Evolutionary conservation across 2,329 filamentous ascomycete genomes (phyloP), one percentile per base, ranked within the genome.

Genomic region (Nemania diffusa): DNA sequence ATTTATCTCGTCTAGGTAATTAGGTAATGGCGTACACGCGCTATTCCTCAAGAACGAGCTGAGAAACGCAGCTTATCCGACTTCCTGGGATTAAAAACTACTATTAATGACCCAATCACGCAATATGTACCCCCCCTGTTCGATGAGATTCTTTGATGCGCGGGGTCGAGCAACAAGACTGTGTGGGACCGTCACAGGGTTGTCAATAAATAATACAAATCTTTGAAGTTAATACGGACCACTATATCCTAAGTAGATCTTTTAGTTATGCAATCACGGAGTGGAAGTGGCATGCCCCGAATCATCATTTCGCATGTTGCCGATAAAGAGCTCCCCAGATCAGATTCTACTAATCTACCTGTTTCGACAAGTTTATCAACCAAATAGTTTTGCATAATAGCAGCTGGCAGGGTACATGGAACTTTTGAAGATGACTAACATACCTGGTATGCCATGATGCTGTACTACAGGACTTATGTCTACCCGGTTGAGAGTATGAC

Each of bases 271-370:
- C 56, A 48, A 27, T 5, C 8, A 22, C 32, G 42, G 24, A 32
- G 34, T 58, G 40, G 52, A 55, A 22, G n/a, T n/a, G 17, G 27
- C 27, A 8, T 8, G 42, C 37, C 37, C 51, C 51, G 59, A 40
- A 20, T 15, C 26, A 32, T 46, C 53, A 24, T 22, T 52, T 63
- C 34, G 4, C 15, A 29, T 50, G 17, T 15, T 44, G n/a, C 7
- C 17, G n/a, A 44, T 5, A 15, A 44, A n/a, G 11, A 34, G 20
- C 6, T 55, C 34, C n/a, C 46, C 17, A 5, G 17, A 48, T n/a
- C n/a, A n/a, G n/a, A n/a, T n/a, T n/a, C n/a, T n/a, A n/a, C n/a
- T n/a, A n/a, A n/a, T n/a, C n/a, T n/a, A n/a, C n/a, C n/a, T n/a
- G n/a, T n/a, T n/a, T n/a, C n/a, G n/a, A n/a, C n/a, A n/a, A n/a